phyloP scores from a whole-genome alignment of 352 stramenopile species.

The Pythium coloratum region DNA sequence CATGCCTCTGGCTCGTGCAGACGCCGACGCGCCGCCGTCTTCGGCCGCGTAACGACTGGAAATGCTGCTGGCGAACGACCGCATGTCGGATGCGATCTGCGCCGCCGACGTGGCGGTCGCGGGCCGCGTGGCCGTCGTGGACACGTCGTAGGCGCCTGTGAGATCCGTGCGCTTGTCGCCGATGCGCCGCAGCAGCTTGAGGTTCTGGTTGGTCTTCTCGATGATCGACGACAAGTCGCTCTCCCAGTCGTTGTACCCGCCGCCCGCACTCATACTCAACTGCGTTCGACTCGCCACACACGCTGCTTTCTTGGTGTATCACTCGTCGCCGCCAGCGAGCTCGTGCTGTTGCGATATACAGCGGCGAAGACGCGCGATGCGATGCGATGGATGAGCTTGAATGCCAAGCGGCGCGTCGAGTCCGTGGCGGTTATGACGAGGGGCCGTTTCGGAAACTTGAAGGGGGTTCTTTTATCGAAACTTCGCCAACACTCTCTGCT shows the following conservation, averaged over 20 bases:
- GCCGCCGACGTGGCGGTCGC: conserved; percentile 18
- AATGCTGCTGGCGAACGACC: conserved; percentile 29
- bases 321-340: background rate
- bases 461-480: conserved; percentile 12
- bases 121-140: conserved; percentile 26
- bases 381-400: background rate
- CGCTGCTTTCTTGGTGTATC: background rate
- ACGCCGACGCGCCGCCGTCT: background rate
- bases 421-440: conserved; percentile 10
- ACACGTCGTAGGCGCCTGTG: conserved; percentile 36
- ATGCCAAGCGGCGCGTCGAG: background rate
- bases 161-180: conserved; percentile 67
- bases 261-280: conserved; percentile 41
- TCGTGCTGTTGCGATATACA: background rate
- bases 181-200: conserved; percentile 80
- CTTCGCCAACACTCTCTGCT: conserved; percentile 7
- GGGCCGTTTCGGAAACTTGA: conserved; percentile 4
- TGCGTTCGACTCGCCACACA: background rate
- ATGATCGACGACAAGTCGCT: conserved; percentile 85
- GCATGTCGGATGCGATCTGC: conserved; percentile 29
- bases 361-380: too few relatives aligned
- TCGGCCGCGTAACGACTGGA: conserved; percentile 28
- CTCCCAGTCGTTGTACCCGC: conserved; percentile 71
- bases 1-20: background rate
- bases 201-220: conserved; percentile 88